A percentile compares a stretch with the other conserved stretches of the same genome.
These are phyloP conservation scores for Kodamaea sp. DNA, from an alignment of 1,139 yeast species.

Conservation along the genomic window DNA sequence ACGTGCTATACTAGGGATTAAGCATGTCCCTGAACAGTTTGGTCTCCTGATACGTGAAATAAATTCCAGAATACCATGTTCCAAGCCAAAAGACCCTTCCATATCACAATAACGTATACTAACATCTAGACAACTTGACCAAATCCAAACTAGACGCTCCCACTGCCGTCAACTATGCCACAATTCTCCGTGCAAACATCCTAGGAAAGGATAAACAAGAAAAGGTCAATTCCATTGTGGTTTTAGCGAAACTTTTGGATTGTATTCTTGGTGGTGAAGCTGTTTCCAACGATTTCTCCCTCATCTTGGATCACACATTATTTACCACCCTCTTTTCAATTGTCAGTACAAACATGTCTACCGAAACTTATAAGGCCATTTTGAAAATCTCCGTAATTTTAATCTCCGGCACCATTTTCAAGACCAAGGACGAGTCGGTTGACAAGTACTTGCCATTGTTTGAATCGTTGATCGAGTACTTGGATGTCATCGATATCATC, in stretches of 20 bases:
- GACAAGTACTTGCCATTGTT: constrained; percentile 42
- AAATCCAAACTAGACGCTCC: constrained; percentile 35
- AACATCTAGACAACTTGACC: constrained; percentile 25
- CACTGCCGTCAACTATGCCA: constrained; percentile 40
- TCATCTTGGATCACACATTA: constrained; percentile 42
- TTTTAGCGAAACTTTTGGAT: constrained; percentile 54
- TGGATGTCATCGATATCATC: constrained; percentile 45
- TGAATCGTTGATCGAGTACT: constrained; percentile 43
- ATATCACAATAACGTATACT: constrained; percentile 5
- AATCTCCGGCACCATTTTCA: constrained; percentile 48
- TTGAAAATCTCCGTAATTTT: constrained; percentile 46
- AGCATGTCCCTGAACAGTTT: neutral
- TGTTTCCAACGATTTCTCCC: constrained; percentile 37
- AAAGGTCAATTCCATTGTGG: constrained; percentile 54
- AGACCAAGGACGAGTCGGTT: constrained; percentile 32
- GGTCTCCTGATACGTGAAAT: neutral
- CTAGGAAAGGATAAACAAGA: constrained; percentile 52
- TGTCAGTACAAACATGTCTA: constrained; percentile 46
- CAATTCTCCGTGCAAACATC: constrained; percentile 38
- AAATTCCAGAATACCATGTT: neutral
- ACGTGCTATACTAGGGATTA: neutral
- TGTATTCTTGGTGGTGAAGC: constrained; percentile 43
- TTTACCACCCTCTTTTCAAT: constrained; percentile 47
- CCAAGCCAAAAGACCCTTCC: neutral
- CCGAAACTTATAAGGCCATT: constrained; percentile 52